Conservation (phyloP, 2,329 filamentous ascomycete species). For the Pseudogymnoascus sp. region DNA sequence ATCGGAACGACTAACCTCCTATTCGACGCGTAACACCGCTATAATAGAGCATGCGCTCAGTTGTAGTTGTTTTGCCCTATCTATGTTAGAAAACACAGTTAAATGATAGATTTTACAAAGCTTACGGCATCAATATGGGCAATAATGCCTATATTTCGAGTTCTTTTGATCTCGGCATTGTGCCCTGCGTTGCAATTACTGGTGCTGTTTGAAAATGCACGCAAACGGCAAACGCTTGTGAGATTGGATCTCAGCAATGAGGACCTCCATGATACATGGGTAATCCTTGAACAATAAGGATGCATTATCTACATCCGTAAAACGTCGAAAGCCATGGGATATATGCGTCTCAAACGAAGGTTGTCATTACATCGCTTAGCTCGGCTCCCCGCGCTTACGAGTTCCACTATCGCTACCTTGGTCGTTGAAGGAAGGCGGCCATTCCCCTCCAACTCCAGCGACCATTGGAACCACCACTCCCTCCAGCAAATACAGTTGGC, state of each 20-base stretch:
- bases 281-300: not conserved
- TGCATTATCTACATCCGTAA: conserved; percentile 7
- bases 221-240: conserved; percentile 2
- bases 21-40: conserved; percentile 82
- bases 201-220: conserved; percentile 2
- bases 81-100: conserved; percentile 6
- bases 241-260: not conserved
- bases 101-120: conserved; percentile 16
- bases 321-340: not conserved
- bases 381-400: conserved; percentile 7
- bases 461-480: not conserved
- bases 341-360: not conserved
- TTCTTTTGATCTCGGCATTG: conserved; percentile 41
- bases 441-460: not conserved
- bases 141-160: conserved; percentile 95
- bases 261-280: conserved; percentile 3
- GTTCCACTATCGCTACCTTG: conserved; percentile 7
- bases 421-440: not conserved
- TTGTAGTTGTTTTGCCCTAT: conserved; percentile 91
- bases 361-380: conserved; percentile 7
- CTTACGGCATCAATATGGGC: conserved; percentile 88
- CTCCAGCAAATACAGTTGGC: not conserved
- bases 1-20: conserved; percentile 46
- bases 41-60: conserved; percentile 97
- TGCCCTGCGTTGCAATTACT: not conserved